These are phyloP conservation scores for Metschnikowia continentalis DNA, from an alignment of 805 yeast genomes.

Conservation along the genomic window DNA sequence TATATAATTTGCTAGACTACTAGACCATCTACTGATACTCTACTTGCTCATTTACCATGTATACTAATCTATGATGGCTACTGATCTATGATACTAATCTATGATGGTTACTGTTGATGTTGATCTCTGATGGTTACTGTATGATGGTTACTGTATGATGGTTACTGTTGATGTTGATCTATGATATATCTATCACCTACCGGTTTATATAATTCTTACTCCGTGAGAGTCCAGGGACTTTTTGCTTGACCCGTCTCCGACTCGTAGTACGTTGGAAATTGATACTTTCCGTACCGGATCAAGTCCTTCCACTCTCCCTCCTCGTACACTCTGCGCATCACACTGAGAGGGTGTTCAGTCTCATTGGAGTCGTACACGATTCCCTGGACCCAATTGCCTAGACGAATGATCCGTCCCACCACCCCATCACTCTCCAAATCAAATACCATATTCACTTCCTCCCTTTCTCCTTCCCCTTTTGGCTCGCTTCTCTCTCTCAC, in stretches of 20 bases:
- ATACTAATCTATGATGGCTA: no score
- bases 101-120: no score
- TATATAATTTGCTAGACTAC: no score
- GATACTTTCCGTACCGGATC: slow-evolving; percentile 25
- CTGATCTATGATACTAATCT: no score
- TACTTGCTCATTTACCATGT: no score
- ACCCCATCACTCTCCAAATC: slow-evolving; percentile 16
- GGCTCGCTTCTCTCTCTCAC: slow-evolving; percentile 20
- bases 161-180: no score
- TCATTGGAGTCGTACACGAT: slow-evolving; percentile 28
- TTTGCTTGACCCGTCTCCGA: background rate
- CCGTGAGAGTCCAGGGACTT: background rate
- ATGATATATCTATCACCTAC: no score
- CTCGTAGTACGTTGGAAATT: slow-evolving; percentile 22
- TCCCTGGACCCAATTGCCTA: slow-evolving; percentile 54
- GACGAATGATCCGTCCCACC: slow-evolving; percentile 43
- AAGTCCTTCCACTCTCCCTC: slow-evolving; percentile 20
- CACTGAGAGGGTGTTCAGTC: slow-evolving; percentile 23
- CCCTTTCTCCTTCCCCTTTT: slow-evolving; percentile 10
- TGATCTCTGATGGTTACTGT: no score
- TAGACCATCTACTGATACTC: no score
- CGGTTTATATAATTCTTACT: no score
- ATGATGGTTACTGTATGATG: no score
- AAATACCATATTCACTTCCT: slow-evolving; percentile 14
- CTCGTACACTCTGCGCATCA: slow-evolving; percentile 22